Evolutionary conservation across 1,284 basidiomycete genomes (phyloP), one percentile per base, ranked within the genome.

Genomic region (Wallemia hederae): DNA sequence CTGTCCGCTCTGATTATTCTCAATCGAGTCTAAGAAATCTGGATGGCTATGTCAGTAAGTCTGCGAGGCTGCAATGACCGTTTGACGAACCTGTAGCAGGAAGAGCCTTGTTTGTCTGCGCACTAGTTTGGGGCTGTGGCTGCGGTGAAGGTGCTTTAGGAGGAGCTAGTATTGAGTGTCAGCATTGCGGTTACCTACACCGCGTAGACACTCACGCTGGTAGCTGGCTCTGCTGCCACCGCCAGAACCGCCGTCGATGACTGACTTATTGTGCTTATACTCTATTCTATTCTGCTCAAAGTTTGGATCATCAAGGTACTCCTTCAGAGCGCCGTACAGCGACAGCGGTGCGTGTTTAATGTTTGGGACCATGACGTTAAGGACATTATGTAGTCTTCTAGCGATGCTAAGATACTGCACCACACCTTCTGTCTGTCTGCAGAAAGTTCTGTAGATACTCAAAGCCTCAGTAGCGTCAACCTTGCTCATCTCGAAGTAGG

Each of bases 401-500:
- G 92, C 89, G 27, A 92, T 81, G n/a, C 81, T 81, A 24, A 99
- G 78, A 68, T 83, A 99, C 67, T 96, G 90, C 2, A 96, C 88
- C 1, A 97, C 90, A 60, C 77, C 77, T 69, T 97, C 90, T 0
- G 92, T 91, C 70, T 98, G 89, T 63, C 80, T 81, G 73, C 90
- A 94, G 72, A 99, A 99, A 63, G 83, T 80, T 62, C 88, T 85
- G 74, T 99, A 99, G 63, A 97, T 82, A 28, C 75, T 74, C 29
- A 98, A 78, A 1, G 94, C 85, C 33, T 85, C 80, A 60, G 79
- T 75, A 0, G 92, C 94, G 69, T 98, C 92, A 24, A 82, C 72
- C 65, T 86, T 83, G 1, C 89, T 88, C 94, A 98, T 98, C 69
- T 97, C 92, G 68, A 98, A 97, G 72, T 97, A 99, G 72, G 94